Evolutionary conservation across 1,284 basidiomycete species (phyloP), one percentile per base, ranked within the genome.

Genomic region (Trametes hirsuta): DNA sequence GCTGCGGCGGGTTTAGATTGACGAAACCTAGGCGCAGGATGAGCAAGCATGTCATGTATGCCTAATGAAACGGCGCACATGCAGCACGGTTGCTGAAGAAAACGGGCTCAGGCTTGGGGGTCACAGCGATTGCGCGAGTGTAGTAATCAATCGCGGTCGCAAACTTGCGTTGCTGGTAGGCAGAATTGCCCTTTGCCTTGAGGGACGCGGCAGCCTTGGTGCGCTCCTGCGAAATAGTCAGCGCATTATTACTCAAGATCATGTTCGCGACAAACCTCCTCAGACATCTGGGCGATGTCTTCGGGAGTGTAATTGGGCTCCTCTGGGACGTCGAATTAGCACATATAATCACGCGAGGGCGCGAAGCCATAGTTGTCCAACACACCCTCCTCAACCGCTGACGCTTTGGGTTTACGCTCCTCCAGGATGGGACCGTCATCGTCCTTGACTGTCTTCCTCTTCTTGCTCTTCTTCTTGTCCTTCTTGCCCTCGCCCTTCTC

Each of bases 71-170:
- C 11, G 25, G 36, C 37, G 8, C 54, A 94, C 96, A 98, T 61
- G 97, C 97, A 46, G 97, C 97, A 59, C 97, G 90, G 79, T 99
- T 99, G 74, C 93, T 94, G 84, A 90, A 98, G 80, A 93, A 99
- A 50, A 98, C 95, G 35, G 97, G 90, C 72, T 97, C 94, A 30
- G 93, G 88, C 72, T 88, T 89, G 39, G 91, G 90, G 2, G 93
- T 84, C 11, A 94, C 82, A 59, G 88, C 85, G 66, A 98, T 97
- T 25, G 97, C 97, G 72, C 91, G 91, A 30, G 94, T 93, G 83
- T 99, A 99, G 69, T 90, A 84, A 44, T 88, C 84, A 51, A 90
- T 88, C 9, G 97, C 97, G 50, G 83, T 81, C 30, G 82, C 75
- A 72, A 91, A 98, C 66, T 91, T 85, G 69, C 90, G 90, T 60